Evolutionary conservation across 768 basidiomycete species (phyloP).

Genomic region (Amyloporia xantha): DNA sequence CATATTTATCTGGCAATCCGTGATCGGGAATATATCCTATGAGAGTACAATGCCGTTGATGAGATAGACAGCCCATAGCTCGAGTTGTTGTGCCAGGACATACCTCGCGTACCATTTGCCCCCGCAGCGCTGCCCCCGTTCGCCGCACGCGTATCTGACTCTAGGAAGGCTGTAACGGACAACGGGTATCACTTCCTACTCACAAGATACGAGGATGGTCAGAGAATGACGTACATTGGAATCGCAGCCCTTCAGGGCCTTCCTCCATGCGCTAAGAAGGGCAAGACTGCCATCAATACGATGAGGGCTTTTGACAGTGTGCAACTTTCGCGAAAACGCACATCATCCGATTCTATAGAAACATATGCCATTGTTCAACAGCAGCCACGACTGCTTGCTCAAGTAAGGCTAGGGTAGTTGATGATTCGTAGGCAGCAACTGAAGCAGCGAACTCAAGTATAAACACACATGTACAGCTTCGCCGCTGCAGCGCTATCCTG

Average conservation of each 20-base stretch:
- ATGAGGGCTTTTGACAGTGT: conserved; percentile 4
- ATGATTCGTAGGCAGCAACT: no score
- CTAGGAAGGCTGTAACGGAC: conserved; percentile 20
- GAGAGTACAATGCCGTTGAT: not conserved
- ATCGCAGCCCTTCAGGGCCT: conserved; percentile 25
- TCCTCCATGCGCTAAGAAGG: conserved; percentile 26
- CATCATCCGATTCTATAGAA: conserved; percentile 25
- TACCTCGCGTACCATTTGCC: conserved; percentile 12
- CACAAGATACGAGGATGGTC: not conserved
- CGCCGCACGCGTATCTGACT: conserved; percentile 18
- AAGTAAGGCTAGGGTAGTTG: not conserved
- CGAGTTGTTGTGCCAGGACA: not conserved
- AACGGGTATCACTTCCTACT: not conserved
- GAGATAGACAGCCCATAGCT: not conserved
- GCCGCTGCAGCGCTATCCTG: no score
- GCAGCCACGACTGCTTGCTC: no score
- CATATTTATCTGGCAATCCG: conserved; percentile 38
- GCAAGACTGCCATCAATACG: conserved; percentile 13
- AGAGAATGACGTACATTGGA: conserved; percentile 19
- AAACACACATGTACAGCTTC: no score
- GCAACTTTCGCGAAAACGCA: conserved; percentile 4
- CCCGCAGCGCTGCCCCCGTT: conserved; percentile 5
- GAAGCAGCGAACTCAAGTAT: no score
- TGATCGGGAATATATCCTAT: conserved; percentile 62
- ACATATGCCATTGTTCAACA: conserved; percentile 24